phyloP scores from a whole-genome alignment of 257 asterid species.

The Forsythia suspensa region DNA sequence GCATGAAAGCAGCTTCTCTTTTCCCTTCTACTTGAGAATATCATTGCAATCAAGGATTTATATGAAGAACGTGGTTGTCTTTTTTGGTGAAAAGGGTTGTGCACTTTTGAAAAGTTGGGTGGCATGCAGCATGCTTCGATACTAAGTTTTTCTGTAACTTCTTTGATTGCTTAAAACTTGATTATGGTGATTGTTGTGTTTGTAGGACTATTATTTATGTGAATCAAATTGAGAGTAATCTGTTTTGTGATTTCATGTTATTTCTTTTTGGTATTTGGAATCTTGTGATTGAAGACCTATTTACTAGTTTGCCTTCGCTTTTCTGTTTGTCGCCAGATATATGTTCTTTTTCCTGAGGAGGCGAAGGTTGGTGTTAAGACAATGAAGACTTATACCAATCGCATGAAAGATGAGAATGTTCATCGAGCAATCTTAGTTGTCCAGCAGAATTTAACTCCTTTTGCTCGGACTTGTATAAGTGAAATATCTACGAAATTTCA shows the following conservation, averaged over 20 bases:
- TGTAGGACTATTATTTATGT: neutral
- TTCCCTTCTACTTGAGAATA: too few relatives aligned
- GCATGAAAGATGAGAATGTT: constrained; percentile 44
- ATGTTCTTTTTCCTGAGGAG: constrained; percentile 50
- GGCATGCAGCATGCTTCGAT: neutral
- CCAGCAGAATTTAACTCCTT: constrained; percentile 42
- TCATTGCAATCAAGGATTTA: too few relatives aligned
- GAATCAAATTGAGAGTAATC: neutral
- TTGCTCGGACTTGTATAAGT: constrained; percentile 33
- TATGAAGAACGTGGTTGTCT: neutral
- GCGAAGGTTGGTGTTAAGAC: constrained; percentile 44
- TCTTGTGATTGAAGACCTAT: neutral
- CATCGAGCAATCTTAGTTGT: constrained; percentile 44
- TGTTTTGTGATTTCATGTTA: neutral
- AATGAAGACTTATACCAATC: constrained; percentile 38
- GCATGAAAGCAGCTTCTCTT: too few relatives aligned
- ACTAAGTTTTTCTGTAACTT: neutral
- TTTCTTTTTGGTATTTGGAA: neutral
- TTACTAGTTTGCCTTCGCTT: neutral
- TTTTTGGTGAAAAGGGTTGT: neutral
- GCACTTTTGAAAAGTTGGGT: neutral
- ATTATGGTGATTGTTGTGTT: neutral
- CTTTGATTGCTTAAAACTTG: neutral
- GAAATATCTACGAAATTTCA: constrained; percentile 44
- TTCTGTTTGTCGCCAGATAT: constrained; percentile 31